Base-by-base conservation (phyloP, 768 basidiomycete species). In the Russula compacta region DNA sequence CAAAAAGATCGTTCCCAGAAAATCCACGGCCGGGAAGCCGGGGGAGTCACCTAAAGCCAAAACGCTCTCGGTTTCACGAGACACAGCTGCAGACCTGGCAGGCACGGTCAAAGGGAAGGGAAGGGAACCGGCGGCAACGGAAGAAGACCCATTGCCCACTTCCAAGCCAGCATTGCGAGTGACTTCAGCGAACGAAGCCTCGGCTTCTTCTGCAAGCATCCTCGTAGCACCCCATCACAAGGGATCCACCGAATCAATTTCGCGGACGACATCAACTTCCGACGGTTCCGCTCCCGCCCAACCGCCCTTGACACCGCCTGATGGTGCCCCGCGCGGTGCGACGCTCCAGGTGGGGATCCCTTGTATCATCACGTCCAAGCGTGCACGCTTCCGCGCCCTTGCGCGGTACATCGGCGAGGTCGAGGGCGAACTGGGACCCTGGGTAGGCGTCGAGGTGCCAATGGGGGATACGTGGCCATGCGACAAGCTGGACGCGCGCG, bases 401-500 rank as follows among this genome's bases (percentile, higher is more conserved):
- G 92, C 91, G 21, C 77, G 92, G 5, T 94, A 95, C 70, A 92
- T 95, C 54, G 92, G 89, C 6, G 89, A 92, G 69, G 84, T 95
- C 2, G 79, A 82, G 52, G 92, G 92, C 40, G 89, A 92, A 71
- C 66, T 69, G 5, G 92, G 92, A 1, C 83, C 89, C 0, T 95
- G 92, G 92, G 89, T 94, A 7, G 92, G 92, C 14, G 89, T 95
- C 15, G 92, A 95, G 71, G 89, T 93, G 11, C 89, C 91, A 1
- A 75, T 92, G 58, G 78, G 77, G 44, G 82, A 81, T 10, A 73
- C 73, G n/a, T 81, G 81, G 78, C 74, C 75, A 1, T 76, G 74
- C 11, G 79, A 82, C 29, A 73, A 76, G 56, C 72, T 77, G 14
- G 80, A 83, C 33, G 84, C 81, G n/a, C 76, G 87, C n/a, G 82